A percentile compares a stretch with the other conserved stretches of the same genome.
Conservation (phyloP, 1,284 basidiomycete genomes). For the Boletellus sp. region DNA sequence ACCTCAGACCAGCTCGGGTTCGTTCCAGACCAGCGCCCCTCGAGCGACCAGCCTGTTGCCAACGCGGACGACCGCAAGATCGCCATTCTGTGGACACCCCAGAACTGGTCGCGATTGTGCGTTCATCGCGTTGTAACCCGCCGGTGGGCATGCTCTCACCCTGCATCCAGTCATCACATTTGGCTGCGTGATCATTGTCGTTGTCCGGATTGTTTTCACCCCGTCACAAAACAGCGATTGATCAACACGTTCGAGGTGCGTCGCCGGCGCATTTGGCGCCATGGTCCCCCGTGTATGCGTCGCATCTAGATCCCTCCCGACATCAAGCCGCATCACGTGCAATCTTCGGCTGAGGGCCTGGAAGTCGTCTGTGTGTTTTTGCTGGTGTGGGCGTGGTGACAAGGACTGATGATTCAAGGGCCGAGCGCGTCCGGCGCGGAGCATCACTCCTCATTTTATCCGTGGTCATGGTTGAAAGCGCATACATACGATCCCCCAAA, state of each 20-base stretch:
- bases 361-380: constrained; percentile 55
- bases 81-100: constrained; percentile 63
- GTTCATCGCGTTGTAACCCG: constrained; percentile 25
- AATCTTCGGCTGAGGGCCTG: constrained; percentile 62
- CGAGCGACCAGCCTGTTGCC: constrained; percentile 49
- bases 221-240: constrained; percentile 86
- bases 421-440: constrained; percentile 44
- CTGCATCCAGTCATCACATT: constrained; percentile 55
- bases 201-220: constrained; percentile 85
- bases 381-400: not conserved
- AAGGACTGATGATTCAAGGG: constrained; percentile 6
- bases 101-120: constrained; percentile 68
- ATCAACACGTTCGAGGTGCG: constrained; percentile 80
- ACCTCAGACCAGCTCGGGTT: constrained; percentile 31
- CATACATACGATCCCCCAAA: constrained; percentile 74
- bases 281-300: constrained; percentile 4
- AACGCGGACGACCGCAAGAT: constrained; percentile 57
- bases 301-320: constrained; percentile 66
- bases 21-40: constrained; percentile 8
- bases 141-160: not conserved
- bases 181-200: constrained; percentile 88
- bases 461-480: constrained; percentile 79
- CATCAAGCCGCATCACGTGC: constrained; percentile 62
- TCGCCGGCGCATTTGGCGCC: not conserved
- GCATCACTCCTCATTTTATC: constrained; percentile 75